phyloP scores from a whole-genome alignment of 2,329 filamentous ascomycete species.

The Aspergillus puulaauensis region DNA sequence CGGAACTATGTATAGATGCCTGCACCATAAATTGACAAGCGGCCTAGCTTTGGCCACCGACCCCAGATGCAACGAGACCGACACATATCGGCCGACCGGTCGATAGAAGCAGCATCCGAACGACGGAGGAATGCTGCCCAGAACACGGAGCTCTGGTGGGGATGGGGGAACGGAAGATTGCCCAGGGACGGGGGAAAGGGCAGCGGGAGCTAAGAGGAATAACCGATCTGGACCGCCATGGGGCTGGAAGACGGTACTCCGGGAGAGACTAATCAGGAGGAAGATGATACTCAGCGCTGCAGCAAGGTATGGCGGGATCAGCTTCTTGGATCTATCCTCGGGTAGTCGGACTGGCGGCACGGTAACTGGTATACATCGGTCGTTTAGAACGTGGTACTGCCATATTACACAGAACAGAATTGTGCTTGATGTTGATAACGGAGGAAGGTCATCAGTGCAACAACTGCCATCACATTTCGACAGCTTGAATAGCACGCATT shows the following conservation, averaged over 20 bases:
- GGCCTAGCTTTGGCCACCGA: neutral
- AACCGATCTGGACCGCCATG: slow-evolving; percentile 12
- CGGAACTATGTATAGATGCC: neutral
- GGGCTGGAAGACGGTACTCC: slow-evolving; percentile 11
- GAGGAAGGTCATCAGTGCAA: no score
- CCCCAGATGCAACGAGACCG: neutral
- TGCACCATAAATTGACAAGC: neutral
- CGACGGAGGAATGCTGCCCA: slow-evolving; percentile 7
- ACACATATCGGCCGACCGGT: neutral
- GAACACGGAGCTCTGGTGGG: neutral
- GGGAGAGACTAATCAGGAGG: slow-evolving; percentile 5
- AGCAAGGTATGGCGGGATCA: neutral
- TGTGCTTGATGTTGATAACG: no score
- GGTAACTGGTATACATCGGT: neutral
- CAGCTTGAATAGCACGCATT: no score
- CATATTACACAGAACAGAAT: neutral
- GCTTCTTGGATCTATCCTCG: slow-evolving; percentile 5
- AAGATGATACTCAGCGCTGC: slow-evolving; percentile 5
- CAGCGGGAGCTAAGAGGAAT: slow-evolving; percentile 12
- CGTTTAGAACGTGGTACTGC: neutral
- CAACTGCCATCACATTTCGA: no score
- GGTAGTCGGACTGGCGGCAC: slow-evolving; percentile 9
- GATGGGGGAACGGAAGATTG: neutral
- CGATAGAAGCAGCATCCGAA: slow-evolving; percentile 1
- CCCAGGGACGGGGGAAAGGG: slow-evolving; percentile 4